phyloP scores from a whole-genome alignment of 2,329 filamentous ascomycete genomes.

The Domatiomyces catenatus region DNA sequence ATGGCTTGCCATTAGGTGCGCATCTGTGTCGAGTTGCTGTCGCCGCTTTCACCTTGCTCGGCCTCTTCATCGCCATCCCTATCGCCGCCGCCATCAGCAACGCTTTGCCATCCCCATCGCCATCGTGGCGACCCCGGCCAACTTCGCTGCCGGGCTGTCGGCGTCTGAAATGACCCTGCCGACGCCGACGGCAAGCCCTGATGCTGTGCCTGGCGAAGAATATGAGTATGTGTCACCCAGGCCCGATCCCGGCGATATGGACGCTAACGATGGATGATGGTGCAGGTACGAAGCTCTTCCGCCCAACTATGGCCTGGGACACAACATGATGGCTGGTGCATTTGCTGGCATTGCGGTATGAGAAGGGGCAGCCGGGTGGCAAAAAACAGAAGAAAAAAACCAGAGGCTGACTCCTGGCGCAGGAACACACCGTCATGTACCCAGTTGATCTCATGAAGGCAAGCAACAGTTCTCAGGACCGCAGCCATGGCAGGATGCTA shows the following conservation, averaged over 20 bases:
- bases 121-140: slow-evolving; percentile 17
- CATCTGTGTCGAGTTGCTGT: background rate
- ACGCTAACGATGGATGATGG: slow-evolving; percentile 5
- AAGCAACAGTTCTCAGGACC: slow-evolving; percentile 20
- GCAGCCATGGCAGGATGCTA: slow-evolving; percentile 4
- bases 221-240: slow-evolving; percentile 27
- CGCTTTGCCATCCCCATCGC: background rate
- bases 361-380: slow-evolving; percentile 1
- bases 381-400: slow-evolving; percentile 10
- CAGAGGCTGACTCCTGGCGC: slow-evolving; percentile 4
- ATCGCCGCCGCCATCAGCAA: background rate
- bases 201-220: slow-evolving; percentile 29
- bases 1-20: background rate
- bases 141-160: slow-evolving; percentile 18
- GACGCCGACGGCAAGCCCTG: slow-evolving; percentile 13
- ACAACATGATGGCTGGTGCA: slow-evolving; percentile 92
- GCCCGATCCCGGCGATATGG: background rate
- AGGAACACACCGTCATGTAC: slow-evolving; percentile 99
- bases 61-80: background rate
- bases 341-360: slow-evolving; percentile 90
- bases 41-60: no score
- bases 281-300: slow-evolving; percentile 78
- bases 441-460: slow-evolving; percentile 97
- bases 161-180: slow-evolving; percentile 16
- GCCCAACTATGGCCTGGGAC: slow-evolving; percentile 79